Conservation (phyloP, 1,139 yeast genomes). For the Hyphopichia pseudoburtonii region DNA sequence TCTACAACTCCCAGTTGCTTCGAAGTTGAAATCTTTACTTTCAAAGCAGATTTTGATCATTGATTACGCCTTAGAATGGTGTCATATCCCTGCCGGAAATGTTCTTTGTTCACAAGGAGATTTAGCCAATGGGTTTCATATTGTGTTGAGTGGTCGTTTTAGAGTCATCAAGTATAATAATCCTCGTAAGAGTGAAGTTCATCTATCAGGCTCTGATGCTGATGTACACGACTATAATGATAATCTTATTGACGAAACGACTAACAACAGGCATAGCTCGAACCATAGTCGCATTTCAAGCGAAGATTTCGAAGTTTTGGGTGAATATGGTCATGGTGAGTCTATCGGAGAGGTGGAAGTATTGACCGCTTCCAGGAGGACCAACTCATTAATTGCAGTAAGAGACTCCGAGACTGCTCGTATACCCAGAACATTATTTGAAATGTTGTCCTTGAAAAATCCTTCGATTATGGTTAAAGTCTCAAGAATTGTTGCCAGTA, state of each 20-base stretch:
- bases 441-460: conserved; percentile 75
- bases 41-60: conserved; percentile 69
- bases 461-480: conserved; percentile 92
- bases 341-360: conserved; percentile 96
- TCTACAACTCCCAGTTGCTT: conserved; percentile 76
- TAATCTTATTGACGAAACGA: conserved; percentile 21
- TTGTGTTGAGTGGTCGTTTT: conserved; percentile 86
- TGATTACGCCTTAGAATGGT: conserved; percentile 95
- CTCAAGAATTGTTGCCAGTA: conserved; percentile 80
- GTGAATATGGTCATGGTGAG: conserved; percentile 92
- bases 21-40: conserved; percentile 62
- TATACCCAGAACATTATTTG: conserved; percentile 87
- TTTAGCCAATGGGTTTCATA: conserved; percentile 87
- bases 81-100: conserved; percentile 83
- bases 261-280: conserved; percentile 18
- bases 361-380: conserved; percentile 75
- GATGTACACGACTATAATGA: conserved; percentile 12
- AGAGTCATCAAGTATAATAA: conserved; percentile 53
- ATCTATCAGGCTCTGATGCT: conserved; percentile 10
- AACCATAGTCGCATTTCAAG: conserved; percentile 12
- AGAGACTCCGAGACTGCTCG: conserved; percentile 93
- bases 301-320: conserved; percentile 45
- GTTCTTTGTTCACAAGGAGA: conserved; percentile 80
- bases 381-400: conserved; percentile 77
- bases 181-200: conserved; percentile 7